Percentiles rank a stretch among this genome's conserved stretches.
phyloP scores from a whole-genome alignment of 176 grass and related monocot genomes.

The Dactylis glomerata region DNA sequence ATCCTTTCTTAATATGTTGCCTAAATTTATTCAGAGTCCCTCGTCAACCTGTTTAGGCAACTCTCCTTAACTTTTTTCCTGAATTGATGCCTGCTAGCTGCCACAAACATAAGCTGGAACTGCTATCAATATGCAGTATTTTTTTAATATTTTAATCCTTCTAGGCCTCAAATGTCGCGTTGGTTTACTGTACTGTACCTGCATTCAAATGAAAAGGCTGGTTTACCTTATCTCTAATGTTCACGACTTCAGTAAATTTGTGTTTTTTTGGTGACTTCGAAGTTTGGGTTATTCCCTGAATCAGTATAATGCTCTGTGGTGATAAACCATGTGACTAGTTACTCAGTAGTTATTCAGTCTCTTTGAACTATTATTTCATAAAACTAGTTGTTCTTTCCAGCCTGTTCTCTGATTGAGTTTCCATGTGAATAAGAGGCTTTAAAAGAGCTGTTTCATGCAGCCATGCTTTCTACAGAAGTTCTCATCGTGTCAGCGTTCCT shows the following conservation, averaged over 20 bases:
- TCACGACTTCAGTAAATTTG: background rate
- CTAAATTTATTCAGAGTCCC: too few species aligned
- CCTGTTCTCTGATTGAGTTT: background rate
- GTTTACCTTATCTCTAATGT: background rate
- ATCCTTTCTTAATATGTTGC: background rate
- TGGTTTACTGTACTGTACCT: background rate
- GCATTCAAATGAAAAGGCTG: background rate
- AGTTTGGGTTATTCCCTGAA: background rate
- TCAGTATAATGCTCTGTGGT: background rate
- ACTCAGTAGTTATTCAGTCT: background rate
- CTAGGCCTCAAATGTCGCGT: background rate
- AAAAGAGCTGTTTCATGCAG: background rate
- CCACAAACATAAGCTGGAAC: background rate
- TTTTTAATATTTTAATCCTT: background rate
- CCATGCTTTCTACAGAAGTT: constrained; percentile 26
- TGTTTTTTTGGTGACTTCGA: background rate
- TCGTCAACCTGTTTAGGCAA: constrained; percentile 1
- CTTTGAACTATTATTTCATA: background rate
- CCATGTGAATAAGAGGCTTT: constrained; percentile 16
- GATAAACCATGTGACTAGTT: background rate
- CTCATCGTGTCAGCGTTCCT: background rate
- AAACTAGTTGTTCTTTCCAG: background rate
- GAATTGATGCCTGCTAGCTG: background rate
- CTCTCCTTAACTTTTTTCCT: background rate
- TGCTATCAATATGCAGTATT: background rate